These are phyloP conservation scores for Acephala macrosclerotiorum DNA, from an alignment of 2,329 filamentous ascomycete genomes.

Conservation along the genomic window DNA sequence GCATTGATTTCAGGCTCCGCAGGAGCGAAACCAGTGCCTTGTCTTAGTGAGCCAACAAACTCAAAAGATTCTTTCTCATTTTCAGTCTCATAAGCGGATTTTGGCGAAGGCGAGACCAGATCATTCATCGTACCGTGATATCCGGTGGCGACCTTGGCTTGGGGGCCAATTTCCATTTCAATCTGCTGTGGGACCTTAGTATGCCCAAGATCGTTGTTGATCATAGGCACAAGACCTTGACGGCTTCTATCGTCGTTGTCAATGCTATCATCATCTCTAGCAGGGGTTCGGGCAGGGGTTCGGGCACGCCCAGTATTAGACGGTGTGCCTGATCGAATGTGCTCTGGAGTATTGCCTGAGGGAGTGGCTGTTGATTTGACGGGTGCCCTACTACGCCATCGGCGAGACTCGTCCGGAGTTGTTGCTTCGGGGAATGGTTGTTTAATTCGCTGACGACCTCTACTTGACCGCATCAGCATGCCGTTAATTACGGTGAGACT, in stretches of 20 bases:
- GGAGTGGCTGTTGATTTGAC: background rate
- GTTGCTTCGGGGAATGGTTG: constrained; percentile 18
- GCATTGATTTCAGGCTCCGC: background rate
- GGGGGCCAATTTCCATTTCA: background rate
- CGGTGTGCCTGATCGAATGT: background rate
- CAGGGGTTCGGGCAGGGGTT: background rate
- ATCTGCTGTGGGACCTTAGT: background rate
- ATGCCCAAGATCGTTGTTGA: background rate
- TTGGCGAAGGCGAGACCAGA: background rate
- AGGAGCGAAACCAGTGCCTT: no score
- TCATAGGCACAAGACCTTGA: background rate
- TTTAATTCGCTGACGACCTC: constrained; percentile 19
- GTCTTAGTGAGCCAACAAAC: no score
- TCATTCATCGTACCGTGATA: background rate
- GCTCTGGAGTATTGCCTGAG: background rate
- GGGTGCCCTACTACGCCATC: background rate
- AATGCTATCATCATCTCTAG: background rate
- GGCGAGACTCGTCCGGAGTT: constrained; percentile 1
- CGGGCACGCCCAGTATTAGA: constrained; percentile 6
- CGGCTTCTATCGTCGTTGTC: background rate
- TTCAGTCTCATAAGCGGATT: background rate
- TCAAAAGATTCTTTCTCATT: background rate
- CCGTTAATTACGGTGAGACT: background rate
- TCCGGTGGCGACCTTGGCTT: background rate
- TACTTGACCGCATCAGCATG: constrained; percentile 2